phyloP scores from a whole-genome alignment of 148 eudicot genomes.

The Fallopia convolvulus region DNA sequence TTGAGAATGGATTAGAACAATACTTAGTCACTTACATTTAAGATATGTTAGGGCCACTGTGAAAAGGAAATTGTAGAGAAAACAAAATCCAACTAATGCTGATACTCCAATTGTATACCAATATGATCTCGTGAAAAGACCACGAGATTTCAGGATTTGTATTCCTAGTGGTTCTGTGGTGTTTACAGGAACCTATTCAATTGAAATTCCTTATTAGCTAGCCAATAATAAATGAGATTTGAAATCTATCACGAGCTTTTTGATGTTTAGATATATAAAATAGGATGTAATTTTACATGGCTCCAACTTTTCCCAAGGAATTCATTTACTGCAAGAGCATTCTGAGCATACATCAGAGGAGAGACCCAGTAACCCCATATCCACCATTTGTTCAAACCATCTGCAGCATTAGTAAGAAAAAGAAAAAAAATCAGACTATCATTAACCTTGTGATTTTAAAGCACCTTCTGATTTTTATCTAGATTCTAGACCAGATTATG shows the following conservation, averaged over 20 bases:
- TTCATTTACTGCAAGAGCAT: slow-evolving; percentile 28
- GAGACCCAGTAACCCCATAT: slow-evolving; percentile 32
- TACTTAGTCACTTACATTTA: slow-evolving; percentile 30
- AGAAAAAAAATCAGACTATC: too few relatives aligned
- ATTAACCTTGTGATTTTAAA: too few relatives aligned
- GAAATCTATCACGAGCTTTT: too few relatives aligned
- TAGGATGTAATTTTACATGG: slow-evolving; percentile 15
- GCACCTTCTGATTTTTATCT: too few relatives aligned
- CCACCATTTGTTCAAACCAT: slow-evolving; percentile 22
- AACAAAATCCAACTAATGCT: slow-evolving; percentile 38
- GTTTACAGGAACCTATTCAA: slow-evolving; percentile 6
- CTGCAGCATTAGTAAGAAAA: neutral
- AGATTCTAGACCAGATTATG: too few relatives aligned
- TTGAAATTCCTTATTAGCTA: neutral
- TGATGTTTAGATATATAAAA: too few relatives aligned
- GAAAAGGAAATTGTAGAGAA: slow-evolving; percentile 34
- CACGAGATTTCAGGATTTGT: slow-evolving; percentile 25
- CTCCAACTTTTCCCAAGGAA: slow-evolving; percentile 29
- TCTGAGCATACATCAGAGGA: slow-evolving; percentile 27
- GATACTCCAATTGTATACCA: slow-evolving; percentile 48
- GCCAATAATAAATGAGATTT: too few relatives aligned
- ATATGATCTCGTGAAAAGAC: slow-evolving; percentile 21
- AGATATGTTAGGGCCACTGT: slow-evolving; percentile 43
- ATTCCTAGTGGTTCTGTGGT: slow-evolving; percentile 22
- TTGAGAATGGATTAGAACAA: neutral